phyloP scores from a whole-genome alignment of 352 stramenopile species.

The Phytophthora ohioensis region DNA sequence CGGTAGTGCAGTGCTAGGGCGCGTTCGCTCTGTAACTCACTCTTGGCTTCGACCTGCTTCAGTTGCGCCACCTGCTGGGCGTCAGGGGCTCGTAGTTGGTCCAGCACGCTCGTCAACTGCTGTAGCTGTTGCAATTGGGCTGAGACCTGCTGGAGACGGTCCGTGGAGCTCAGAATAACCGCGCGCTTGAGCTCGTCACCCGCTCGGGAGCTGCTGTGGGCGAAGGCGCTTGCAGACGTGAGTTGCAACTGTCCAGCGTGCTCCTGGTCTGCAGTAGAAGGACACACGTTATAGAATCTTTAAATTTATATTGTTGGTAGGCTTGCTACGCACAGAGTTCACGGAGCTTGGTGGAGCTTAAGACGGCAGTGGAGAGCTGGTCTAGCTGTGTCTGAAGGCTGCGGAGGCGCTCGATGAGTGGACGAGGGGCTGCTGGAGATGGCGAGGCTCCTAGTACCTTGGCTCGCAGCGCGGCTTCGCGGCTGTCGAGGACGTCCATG shows the following conservation, averaged over 20 bases:
- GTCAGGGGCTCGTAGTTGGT: slow-evolving; percentile 45
- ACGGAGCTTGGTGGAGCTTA: slow-evolving; percentile 52
- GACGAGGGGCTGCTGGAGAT: not conserved
- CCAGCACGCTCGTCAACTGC: slow-evolving; percentile 56
- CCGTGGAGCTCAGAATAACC: slow-evolving; percentile 63
- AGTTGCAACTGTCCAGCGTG: slow-evolving; percentile 49
- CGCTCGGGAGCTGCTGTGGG: slow-evolving; percentile 22
- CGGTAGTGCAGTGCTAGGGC: slow-evolving; percentile 55
- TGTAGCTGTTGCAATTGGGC: slow-evolving; percentile 55
- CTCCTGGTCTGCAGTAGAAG: slow-evolving; percentile 42
- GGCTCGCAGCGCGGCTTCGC: slow-evolving; percentile 50
- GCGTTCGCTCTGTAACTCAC: slow-evolving; percentile 50
- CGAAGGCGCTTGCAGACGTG: slow-evolving; percentile 35
- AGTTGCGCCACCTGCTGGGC: slow-evolving; percentile 32
- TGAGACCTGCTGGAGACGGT: slow-evolving; percentile 48
- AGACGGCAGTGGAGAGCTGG: slow-evolving; percentile 40
- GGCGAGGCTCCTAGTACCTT: slow-evolving; percentile 43
- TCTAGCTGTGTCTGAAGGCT: slow-evolving; percentile 42
- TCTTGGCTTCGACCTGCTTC: slow-evolving; percentile 40
- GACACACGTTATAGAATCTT: slow-evolving; percentile 3
- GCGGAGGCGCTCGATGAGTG: slow-evolving; percentile 35
- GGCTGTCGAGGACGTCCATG: slow-evolving; percentile 72
- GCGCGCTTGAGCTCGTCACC: slow-evolving; percentile 70
- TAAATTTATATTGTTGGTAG: not conserved
- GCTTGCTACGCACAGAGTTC: slow-evolving; percentile 51